Evolutionary conservation across 1,139 yeast species (phyloP), one percentile per base, ranked within the genome.

Genomic region (Scheffersomyces lignicola): DNA sequence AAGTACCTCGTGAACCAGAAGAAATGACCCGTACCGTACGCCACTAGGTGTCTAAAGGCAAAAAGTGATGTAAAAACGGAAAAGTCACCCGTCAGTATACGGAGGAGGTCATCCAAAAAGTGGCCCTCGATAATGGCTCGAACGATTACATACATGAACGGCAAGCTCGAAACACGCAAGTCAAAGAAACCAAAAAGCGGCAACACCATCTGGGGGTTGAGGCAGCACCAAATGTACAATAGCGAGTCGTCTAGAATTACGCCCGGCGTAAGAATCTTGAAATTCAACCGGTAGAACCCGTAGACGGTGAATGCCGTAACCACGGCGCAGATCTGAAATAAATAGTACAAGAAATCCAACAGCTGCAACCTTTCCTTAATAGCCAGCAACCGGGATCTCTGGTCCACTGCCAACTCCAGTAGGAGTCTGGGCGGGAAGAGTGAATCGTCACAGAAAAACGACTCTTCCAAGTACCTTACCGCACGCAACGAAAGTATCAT

Each of bases 1-100:
- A 57, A 52, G 13, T 53, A 57, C 16, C 62, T 47, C 3, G 47
- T 22, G 34, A 50, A 63, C 74, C 74, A 69, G 73, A 72, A 68
- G 18, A 58, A 37, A 40, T 69, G 74, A 3, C 65, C 69, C 24
- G 63, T 37, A 0, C 42, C 38, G 29, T 48, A 49, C 24, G 55
- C 47, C 9, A 62, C 36, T 5, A 52, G 20, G n/a, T 48, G 43
- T 34, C 41, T 44, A 58, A 57, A 58, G 7, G 49, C 37, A 8
- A 39, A 35, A 8, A 35, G 3, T 2, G 38, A 34, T 12, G 11
- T 23, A 24, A 17, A 25, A 9, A 18, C 15, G 41, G 40, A 23
- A 35, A 42, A 5, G 32, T 35, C 12, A 45, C 16, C 5, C 14
- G 13, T 6, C 12, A 16, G 7, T 29, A 14, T n/a, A 9, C 13